Percentiles rank a stretch among this genome's conserved stretches.
Evolutionary conservation across 2,329 filamentous ascomycete genomes (phyloP).

Genomic region (Pseudogymnoascus sp.): DNA sequence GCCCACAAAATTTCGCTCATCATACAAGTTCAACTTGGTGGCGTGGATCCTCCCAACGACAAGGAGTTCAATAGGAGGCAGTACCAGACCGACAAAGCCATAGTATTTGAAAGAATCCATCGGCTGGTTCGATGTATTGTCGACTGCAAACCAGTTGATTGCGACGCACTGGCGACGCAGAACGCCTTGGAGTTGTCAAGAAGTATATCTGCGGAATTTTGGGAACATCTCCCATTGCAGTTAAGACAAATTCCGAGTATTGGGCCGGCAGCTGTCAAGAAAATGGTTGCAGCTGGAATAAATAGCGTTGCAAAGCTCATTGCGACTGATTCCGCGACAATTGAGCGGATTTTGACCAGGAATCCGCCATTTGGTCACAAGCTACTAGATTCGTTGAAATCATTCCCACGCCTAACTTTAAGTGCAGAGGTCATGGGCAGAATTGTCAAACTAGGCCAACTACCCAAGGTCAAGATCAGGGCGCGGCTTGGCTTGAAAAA

Average conservation of each 20-base stretch:
- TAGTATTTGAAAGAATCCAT: constrained; percentile 63
- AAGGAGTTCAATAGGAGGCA: constrained; percentile 49
- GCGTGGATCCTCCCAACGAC: constrained; percentile 53
- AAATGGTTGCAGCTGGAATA: constrained; percentile 65
- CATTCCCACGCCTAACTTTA: constrained; percentile 59
- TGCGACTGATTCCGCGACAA: constrained; percentile 57
- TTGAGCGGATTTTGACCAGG: constrained; percentile 70
- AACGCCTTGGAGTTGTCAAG: constrained; percentile 72
- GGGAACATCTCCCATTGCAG: constrained; percentile 77
- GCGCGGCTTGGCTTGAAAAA: constrained; percentile 69
- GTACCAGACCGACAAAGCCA: constrained; percentile 51
- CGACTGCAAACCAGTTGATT: constrained; percentile 56
- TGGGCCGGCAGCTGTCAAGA: constrained; percentile 68
- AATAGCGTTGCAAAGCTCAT: constrained; percentile 66
- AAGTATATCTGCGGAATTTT: constrained; percentile 61
- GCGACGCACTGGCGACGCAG: constrained; percentile 60
- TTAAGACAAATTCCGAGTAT: constrained; percentile 77
- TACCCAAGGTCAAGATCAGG: constrained; percentile 55
- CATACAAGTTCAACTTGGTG: constrained; percentile 68
- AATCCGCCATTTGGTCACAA: constrained; percentile 79
- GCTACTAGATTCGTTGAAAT: constrained; percentile 55
- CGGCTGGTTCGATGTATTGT: constrained; percentile 69
- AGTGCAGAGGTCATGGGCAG: constrained; percentile 30
- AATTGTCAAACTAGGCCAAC: constrained; percentile 31
- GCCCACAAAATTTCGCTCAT: constrained; percentile 73